Evolutionary conservation across 176 grass and related monocot species (phyloP), one percentile per base, ranked within the genome.

Genomic region (Panicum miliaceum): DNA sequence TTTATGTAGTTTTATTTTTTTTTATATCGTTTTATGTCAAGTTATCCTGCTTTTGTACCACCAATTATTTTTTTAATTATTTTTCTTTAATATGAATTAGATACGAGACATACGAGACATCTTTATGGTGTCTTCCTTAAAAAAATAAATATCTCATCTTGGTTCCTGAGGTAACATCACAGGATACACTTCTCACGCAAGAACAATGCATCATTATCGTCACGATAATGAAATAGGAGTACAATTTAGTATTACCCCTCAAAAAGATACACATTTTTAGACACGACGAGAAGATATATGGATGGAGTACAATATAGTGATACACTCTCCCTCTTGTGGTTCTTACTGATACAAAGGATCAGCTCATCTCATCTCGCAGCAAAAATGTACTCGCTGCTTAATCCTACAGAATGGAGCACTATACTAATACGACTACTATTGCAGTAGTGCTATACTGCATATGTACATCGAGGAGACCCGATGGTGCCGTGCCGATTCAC

Each of bases 401-500:
- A 4, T 72, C 81, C 47, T 73, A 65, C n/a, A 42, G 45, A 74
- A 65, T 22, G 53, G 7, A 37, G 46, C 15, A 40, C 38, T 45
- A 60, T 68, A 68, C 32, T 38, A 23, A 12, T 16, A 47, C 27
- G 8, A 58, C 34, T 16, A 16, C 3, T 29, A 26, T 13, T 54
- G 25, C 43, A 57, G 5, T 11, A 84, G 27, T 2, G n/a, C 11
- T 34, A 12, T 4, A 42, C n/a, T 23, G 9, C 46, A 43, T 46
- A 67, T 67, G 57, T 56, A 68, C 48, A 80, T 50, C 6, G 0
- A 32, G 29, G 12, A 34, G 60, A 59, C 29, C 4, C 1, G 20
- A 57, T 57, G 2, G 34, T 36, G 42, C 68, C 29, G 29, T 64
- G 20, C 13, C 73, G 1, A 7, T 59, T 86, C 59, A 92, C 71